Conservation (phyloP, 805 yeast genomes). For the Clavispora phyllophila region DNA sequence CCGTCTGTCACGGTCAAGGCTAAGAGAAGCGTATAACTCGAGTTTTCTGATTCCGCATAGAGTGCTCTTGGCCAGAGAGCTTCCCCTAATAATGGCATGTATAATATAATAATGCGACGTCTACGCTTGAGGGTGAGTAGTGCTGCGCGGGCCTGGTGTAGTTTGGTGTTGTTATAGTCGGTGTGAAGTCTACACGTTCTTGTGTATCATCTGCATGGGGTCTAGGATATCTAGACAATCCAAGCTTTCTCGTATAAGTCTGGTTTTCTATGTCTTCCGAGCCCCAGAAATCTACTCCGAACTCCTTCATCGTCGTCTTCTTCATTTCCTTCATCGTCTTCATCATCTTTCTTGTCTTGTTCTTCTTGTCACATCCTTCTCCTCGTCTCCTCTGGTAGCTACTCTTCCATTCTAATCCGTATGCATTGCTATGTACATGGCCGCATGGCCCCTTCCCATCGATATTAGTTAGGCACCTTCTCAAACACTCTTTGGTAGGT, state of each 20-base stretch:
- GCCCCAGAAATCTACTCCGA: too few species aligned
- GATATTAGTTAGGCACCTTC: conserved; percentile 8
- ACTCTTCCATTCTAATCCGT: neutral
- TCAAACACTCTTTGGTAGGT: conserved; percentile 44
- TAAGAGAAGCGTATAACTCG: neutral
- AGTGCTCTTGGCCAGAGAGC: conserved; percentile 1
- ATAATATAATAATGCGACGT: neutral
- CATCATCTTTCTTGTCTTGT: neutral
- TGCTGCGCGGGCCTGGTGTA: too few species aligned
- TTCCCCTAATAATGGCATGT: neutral
- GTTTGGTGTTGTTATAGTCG: too few species aligned
- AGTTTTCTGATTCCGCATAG: neutral
- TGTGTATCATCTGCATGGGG: too few species aligned
- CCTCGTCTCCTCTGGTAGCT: too few species aligned
- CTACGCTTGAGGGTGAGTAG: too few species aligned
- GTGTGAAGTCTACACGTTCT: too few species aligned
- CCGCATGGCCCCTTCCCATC: neutral
- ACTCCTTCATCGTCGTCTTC: too few species aligned
- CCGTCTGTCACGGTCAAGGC: neutral
- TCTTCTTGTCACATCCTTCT: too few species aligned
- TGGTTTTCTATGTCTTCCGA: too few species aligned
- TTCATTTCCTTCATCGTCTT: neutral
- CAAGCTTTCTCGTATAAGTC: too few species aligned
- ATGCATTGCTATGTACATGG: conserved; percentile 2
- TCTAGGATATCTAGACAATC: too few species aligned